Percentiles rank a stretch among this genome's conserved stretches.
Conservation (phyloP, 768 basidiomycete genomes). For the Leccinum pellstonianum region DNA sequence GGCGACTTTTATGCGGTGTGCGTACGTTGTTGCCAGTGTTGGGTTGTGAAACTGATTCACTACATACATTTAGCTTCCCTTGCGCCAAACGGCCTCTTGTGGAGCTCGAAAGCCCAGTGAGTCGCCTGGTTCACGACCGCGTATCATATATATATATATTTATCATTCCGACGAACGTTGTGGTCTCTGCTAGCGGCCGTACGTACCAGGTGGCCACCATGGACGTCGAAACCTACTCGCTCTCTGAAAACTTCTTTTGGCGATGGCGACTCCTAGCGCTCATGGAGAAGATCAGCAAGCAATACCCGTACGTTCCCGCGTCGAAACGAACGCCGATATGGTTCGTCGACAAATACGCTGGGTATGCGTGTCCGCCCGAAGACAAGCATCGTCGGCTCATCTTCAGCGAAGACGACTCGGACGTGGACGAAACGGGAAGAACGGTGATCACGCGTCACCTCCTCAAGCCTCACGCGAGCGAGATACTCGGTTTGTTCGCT, state of each 20-base stretch:
- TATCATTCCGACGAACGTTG: background rate
- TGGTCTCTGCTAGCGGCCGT: slow-evolving; percentile 35
- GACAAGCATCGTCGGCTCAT: slow-evolving; percentile 37
- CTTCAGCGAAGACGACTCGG: slow-evolving; percentile 32
- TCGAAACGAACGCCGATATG: slow-evolving; percentile 48
- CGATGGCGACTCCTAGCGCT: slow-evolving; percentile 49
- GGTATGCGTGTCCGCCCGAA: slow-evolving; percentile 25
- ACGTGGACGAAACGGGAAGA: slow-evolving; percentile 29
- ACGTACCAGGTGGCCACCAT: slow-evolving; percentile 46
- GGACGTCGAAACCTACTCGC: slow-evolving; percentile 41
- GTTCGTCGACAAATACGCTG: slow-evolving; percentile 44
- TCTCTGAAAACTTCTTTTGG: slow-evolving; percentile 49
- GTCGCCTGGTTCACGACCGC: background rate
- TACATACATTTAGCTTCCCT: slow-evolving; percentile 26
- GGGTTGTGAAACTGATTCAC: too few relatives aligned
- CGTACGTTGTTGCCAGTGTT: slow-evolving; percentile 3
- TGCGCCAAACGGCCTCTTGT: slow-evolving; percentile 32
- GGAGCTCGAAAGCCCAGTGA: slow-evolving; percentile 32
- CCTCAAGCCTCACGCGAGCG: slow-evolving; percentile 49
- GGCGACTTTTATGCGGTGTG: slow-evolving; percentile 43
- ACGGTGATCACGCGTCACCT: slow-evolving; percentile 39
- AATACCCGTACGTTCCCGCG: slow-evolving; percentile 33
- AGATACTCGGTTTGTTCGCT: slow-evolving; percentile 51
- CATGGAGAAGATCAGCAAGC: slow-evolving; percentile 43
- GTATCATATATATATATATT: background rate